These are phyloP conservation scores for Ceratobasidium sp. DNA, from an alignment of 1,284 basidiomycete genomes.

Conservation along the genomic window DNA sequence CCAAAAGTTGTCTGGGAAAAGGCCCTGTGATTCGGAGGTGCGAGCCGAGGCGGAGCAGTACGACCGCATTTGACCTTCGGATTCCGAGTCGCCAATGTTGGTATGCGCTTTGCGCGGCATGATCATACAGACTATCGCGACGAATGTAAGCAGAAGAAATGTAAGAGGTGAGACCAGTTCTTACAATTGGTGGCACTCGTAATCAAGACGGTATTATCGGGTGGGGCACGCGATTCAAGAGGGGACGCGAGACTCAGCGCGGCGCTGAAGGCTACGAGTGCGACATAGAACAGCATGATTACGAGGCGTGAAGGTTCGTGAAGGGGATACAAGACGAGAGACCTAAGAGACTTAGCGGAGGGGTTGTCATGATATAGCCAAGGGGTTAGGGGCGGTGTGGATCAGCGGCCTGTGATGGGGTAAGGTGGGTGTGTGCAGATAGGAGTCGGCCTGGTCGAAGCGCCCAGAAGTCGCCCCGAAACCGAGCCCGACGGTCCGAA, in stretches of 20 bases:
- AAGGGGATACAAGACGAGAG: background rate
- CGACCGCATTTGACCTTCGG: conserved; percentile 39
- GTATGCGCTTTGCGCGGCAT: conserved; percentile 39
- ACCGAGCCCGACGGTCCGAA: no score
- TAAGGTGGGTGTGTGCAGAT: no score
- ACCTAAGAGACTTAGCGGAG: background rate
- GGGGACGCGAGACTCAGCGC: conserved; percentile 10
- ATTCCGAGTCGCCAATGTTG: conserved; percentile 41
- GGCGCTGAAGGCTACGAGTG: background rate
- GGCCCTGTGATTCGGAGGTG: conserved; percentile 26
- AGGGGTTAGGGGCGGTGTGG: background rate
- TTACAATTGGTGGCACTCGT: conserved; percentile 5
- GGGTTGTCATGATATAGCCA: background rate
- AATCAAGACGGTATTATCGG: conserved; percentile 18
- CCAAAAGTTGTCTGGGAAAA: conserved; percentile 42
- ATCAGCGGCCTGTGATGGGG: no score
- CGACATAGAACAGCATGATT: conserved; percentile 6
- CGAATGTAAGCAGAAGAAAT: background rate
- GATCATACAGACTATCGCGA: conserved; percentile 20
- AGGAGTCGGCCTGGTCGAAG: no score
- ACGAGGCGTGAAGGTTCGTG: background rate
- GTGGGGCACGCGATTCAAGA: conserved; percentile 13
- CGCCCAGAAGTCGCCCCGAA: no score
- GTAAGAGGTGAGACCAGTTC: background rate
- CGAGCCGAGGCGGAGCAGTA: conserved; percentile 41